Evolutionary conservation across 2,329 filamentous ascomycete genomes (phyloP).

Genomic region (Periconia sp.): DNA sequence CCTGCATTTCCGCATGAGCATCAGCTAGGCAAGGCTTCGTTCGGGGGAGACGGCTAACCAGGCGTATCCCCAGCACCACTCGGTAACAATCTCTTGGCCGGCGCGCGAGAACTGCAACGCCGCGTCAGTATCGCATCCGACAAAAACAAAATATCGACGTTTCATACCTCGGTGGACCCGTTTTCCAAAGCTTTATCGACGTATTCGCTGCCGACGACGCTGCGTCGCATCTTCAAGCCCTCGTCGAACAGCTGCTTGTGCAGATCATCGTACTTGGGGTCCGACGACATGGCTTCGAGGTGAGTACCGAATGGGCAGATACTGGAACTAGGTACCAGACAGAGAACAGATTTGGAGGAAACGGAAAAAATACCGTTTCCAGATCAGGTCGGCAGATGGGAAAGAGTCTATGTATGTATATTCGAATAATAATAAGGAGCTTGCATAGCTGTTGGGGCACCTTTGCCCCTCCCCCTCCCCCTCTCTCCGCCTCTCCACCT

Average conservation of each 20-base stretch:
- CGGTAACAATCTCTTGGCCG: conserved; percentile 64
- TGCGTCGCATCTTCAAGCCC: conserved; percentile 61
- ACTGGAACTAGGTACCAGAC: too few relatives aligned
- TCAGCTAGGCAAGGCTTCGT: too few relatives aligned
- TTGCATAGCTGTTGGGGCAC: too few relatives aligned
- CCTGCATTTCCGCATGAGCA: background rate
- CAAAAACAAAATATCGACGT: too few relatives aligned
- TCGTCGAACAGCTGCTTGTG: conserved; percentile 62
- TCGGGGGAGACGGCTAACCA: conserved; percentile 45
- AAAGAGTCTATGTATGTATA: too few relatives aligned
- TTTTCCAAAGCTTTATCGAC: conserved; percentile 60
- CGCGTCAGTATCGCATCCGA: background rate
- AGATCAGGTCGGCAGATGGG: too few relatives aligned
- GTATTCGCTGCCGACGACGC: conserved; percentile 63
- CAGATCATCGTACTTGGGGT: conserved; percentile 44
- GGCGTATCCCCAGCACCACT: conserved; percentile 65
- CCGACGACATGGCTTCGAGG: conserved; percentile 39
- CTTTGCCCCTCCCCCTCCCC: too few relatives aligned
- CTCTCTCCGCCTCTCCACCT: too few relatives aligned
- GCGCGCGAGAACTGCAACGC: conserved; percentile 54
- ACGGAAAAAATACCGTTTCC: too few relatives aligned
- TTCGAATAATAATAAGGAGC: too few relatives aligned
- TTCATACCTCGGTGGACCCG: conserved; percentile 50
- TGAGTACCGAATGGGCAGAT: too few relatives aligned
- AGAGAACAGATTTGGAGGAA: too few relatives aligned